A percentile compares a stretch with the other conserved stretches of the same genome.
Evolutionary conservation across 768 basidiomycete genomes (phyloP).

Genomic region (Chalciporus pseudorubinellus): DNA sequence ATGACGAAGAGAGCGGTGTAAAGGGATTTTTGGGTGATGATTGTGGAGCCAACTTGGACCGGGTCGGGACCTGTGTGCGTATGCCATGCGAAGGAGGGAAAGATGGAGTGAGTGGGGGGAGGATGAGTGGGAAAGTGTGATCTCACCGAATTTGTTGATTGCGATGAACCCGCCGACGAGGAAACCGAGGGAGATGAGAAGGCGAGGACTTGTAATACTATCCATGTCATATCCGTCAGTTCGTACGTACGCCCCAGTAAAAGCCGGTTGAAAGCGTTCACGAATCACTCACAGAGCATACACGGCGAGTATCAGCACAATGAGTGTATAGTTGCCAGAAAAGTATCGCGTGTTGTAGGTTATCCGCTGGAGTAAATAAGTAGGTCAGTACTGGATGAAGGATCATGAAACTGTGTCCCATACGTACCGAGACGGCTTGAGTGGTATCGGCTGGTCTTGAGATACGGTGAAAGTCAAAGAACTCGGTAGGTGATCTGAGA

Average conservation of each 20-base stretch:
- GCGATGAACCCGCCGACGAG: constrained; percentile 87
- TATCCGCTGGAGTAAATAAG: too few species aligned
- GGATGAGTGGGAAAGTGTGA: too few species aligned
- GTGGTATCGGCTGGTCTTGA: constrained; percentile 84
- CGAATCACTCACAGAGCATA: constrained; percentile 80
- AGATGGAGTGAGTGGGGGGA: neutral
- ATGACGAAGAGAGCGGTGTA: constrained; percentile 90
- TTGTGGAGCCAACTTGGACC: constrained; percentile 74
- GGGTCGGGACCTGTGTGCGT: constrained; percentile 69
- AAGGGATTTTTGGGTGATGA: constrained; percentile 85
- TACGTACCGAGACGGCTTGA: constrained; percentile 68
- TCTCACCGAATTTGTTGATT: constrained; percentile 86
- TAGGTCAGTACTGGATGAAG: neutral
- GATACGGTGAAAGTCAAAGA: constrained; percentile 80
- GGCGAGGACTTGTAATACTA: constrained; percentile 78
- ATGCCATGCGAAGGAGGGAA: neutral
- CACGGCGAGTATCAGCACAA: constrained; percentile 73
- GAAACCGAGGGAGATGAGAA: constrained; percentile 82
- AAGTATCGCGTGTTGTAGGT: constrained; percentile 93
- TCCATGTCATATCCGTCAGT: neutral
- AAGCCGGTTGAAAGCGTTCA: too few species aligned
- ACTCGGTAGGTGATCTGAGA: constrained; percentile 69
- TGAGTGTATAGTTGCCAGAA: constrained; percentile 86
- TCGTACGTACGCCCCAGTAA: neutral
- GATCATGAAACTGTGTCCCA: neutral